phyloP scores from a whole-genome alignment of 192 early-diverging fungal genomes.

The Allomyces javanicus region DNA sequence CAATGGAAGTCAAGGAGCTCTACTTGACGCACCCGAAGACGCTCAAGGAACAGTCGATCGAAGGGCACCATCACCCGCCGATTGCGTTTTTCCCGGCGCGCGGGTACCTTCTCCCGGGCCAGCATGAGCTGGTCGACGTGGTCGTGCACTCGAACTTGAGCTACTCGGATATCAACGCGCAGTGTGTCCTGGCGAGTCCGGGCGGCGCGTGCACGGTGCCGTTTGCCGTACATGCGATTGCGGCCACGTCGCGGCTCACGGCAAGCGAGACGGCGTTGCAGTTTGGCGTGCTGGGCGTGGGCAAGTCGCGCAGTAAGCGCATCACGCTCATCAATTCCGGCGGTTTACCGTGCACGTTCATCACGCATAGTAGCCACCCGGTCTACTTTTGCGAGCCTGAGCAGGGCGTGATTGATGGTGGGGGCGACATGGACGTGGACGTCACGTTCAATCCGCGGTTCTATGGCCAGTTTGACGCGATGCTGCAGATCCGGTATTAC shows the following conservation, averaged over 20 bases:
- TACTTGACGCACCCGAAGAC: slow-evolving; percentile 10
- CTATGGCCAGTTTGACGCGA: slow-evolving; percentile 14
- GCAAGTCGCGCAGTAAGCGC: slow-evolving; percentile 11
- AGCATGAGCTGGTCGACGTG: slow-evolving; percentile 24
- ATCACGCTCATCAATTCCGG: slow-evolving; percentile 21
- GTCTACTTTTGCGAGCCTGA: slow-evolving; percentile 24
- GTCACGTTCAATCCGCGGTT: slow-evolving; percentile 23
- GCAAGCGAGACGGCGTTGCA: slow-evolving; percentile 11
- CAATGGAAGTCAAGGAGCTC: slow-evolving; percentile 13
- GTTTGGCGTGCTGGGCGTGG: slow-evolving; percentile 29
- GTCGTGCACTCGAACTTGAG: not conserved
- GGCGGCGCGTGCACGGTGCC: not conserved
- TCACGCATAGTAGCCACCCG: slow-evolving; percentile 19
- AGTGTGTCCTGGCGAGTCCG: not conserved
- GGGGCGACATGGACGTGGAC: slow-evolving; percentile 17
- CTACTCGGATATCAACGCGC: not conserved
- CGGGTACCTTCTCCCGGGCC: slow-evolving; percentile 20
- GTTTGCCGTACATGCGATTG: slow-evolving; percentile 27
- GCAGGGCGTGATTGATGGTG: slow-evolving; percentile 29
- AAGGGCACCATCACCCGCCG: slow-evolving; percentile 10
- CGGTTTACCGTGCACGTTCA: slow-evolving; percentile 26
- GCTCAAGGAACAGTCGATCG: not conserved
- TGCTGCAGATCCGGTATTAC: slow-evolving; percentile 13
- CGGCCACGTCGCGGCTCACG: slow-evolving; percentile 18
- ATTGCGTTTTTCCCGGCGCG: slow-evolving; percentile 19